Base-by-base conservation (phyloP, 108 stramenopile genomes). In the Conticribra guillardii region DNA sequence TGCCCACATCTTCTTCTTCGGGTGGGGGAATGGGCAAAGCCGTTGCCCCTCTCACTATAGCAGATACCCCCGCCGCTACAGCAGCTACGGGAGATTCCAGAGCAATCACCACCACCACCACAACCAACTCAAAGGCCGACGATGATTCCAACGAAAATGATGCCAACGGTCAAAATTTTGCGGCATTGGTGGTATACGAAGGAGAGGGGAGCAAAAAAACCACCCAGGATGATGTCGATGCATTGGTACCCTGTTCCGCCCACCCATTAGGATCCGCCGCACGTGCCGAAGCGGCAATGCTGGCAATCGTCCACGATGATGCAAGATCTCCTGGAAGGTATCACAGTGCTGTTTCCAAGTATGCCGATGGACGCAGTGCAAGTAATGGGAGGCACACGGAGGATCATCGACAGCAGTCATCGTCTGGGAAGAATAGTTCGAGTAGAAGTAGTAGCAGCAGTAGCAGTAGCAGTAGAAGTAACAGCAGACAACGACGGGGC, bases 311-410 rank as follows among this genome's bases (percentile, higher is more conserved):
- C 4, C 22, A 34, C 9, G 50, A 65, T 24, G n/a, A 8, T 14
- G 33, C 1, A 4, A 51, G 23, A 50, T 11, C 29, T n/a, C 27
- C 48, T 18, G 31, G 30, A 28, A 17, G 32, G 19, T 65, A 65
- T 53, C 51, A 21, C 31, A 65, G 32, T 33, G 64, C 32, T 0
- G 51, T 65, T 0, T 65, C 64, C 17, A 65, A 65, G n/a, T 65
- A 65, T 32, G 33, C 33, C 2, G 31, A 18, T 8, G 27, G 15
- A 16, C 8, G 11, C 9, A 17, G 14, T 65, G 31, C 31, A 23
- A 34, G 11, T 4, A 65, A 49, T 19, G 50, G 19, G 18, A 21
- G 14, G 41, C 9, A 14, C 7, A 7, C 7, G 24, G 46, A 62
- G 22, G 1, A 41, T 24, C 27, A 62, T 21, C 8, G 4, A 48